Evolutionary conservation across 2,329 filamentous ascomycete genomes (phyloP).

Genomic region (Xylaria polymorpha): DNA sequence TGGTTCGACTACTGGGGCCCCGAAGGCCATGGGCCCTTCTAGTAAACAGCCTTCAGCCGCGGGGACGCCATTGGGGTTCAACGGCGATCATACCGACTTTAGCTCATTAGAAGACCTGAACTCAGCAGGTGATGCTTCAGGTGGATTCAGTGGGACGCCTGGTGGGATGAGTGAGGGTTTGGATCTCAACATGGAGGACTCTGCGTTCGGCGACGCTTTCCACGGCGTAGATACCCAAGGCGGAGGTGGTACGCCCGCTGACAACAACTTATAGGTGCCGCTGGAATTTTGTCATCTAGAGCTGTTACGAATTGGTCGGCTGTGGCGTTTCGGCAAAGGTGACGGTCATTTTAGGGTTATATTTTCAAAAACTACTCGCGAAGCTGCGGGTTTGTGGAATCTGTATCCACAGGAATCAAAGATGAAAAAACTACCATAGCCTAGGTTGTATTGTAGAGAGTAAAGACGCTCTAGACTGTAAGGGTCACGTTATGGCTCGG

Average conservation of each 20-base stretch:
- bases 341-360: slow-evolving; percentile 3
- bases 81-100: slow-evolving; percentile 69
- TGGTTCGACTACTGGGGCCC: slow-evolving; percentile 40
- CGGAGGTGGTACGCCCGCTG: slow-evolving; percentile 46
- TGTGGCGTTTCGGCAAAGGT: slow-evolving; percentile 31
- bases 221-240: slow-evolving; percentile 65
- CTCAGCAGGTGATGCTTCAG: slow-evolving; percentile 77
- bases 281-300: slow-evolving; percentile 5
- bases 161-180: slow-evolving; percentile 66
- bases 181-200: slow-evolving; percentile 75
- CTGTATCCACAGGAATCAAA: not conserved
- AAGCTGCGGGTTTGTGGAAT: slow-evolving; percentile 3
- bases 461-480: not conserved
- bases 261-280: slow-evolving; percentile 45
- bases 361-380: slow-evolving; percentile 6
- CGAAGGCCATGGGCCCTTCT: slow-evolving; percentile 40
- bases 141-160: slow-evolving; percentile 70
- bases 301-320: slow-evolving; percentile 9
- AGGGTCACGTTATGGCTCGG: not conserved
- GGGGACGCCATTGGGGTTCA: slow-evolving; percentile 60
- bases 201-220: slow-evolving; percentile 86
- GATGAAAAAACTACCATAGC: not conserved
- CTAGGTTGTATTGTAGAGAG: not conserved
- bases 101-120: slow-evolving; percentile 73
- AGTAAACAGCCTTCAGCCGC: slow-evolving; percentile 57